These are phyloP conservation scores for Rhizopogon parksii DNA, from an alignment of 1,284 basidiomycete genomes.

Conservation along the genomic window DNA sequence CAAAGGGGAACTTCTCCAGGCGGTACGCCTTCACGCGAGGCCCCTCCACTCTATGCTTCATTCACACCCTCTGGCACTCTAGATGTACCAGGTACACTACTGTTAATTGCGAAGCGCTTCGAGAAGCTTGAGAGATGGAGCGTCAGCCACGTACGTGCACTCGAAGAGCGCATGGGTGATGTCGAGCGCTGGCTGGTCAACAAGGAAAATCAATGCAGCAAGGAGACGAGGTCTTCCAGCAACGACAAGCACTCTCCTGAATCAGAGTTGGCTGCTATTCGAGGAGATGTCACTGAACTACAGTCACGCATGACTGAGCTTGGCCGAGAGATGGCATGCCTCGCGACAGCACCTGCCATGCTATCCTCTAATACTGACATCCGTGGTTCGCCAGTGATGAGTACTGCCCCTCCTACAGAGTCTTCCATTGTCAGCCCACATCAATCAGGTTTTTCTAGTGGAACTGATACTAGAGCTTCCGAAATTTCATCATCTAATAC, in stretches of 20 bases:
- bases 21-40: constrained; percentile 53
- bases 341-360: constrained; percentile 51
- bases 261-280: constrained; percentile 40
- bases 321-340: constrained; percentile 69
- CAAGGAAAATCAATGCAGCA: constrained; percentile 48
- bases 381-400: constrained; percentile 38
- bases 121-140: constrained; percentile 85
- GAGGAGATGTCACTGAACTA: constrained; percentile 62
- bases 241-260: constrained; percentile 7
- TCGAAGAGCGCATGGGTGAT: constrained; percentile 78
- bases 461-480: constrained; percentile 28
- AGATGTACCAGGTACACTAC: constrained; percentile 62
- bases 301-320: constrained; percentile 65
- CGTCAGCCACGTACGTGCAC: constrained; percentile 70
- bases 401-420: constrained; percentile 32
- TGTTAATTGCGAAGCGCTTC: constrained; percentile 41
- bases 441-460: constrained; percentile 21
- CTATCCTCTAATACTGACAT: constrained; percentile 48
- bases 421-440: constrained; percentile 31
- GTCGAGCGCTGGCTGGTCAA: constrained; percentile 78
- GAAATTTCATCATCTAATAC: constrained; percentile 24
- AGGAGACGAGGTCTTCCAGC: constrained; percentile 25
- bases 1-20: constrained; percentile 34
- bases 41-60: constrained; percentile 66
- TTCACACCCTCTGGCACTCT: constrained; percentile 63